A percentile compares a stretch with the other conserved stretches of the same genome.
Evolutionary conservation across 345 rosid species (phyloP).

Genomic region (Linum trigynum): DNA sequence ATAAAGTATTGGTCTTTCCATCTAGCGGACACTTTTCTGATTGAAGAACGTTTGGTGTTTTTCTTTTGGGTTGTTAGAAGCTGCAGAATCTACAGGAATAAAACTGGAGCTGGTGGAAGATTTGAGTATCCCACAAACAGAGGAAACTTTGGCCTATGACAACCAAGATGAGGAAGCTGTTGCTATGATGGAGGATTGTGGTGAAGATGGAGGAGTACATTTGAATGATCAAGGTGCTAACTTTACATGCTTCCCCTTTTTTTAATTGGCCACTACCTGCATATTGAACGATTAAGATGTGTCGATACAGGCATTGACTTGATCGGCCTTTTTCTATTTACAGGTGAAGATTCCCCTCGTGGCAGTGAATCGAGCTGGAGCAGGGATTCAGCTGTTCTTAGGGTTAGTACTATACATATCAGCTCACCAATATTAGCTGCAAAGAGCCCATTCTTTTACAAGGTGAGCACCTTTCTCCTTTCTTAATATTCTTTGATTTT

Average conservation of each 20-base stretch:
- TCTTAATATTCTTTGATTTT: not conserved
- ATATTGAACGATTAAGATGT: not conserved
- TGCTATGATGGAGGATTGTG: slow-evolving; percentile 76
- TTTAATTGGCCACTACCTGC: not conserved
- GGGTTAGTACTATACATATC: slow-evolving; percentile 77
- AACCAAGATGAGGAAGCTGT: slow-evolving; percentile 74
- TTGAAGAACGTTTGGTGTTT: not conserved
- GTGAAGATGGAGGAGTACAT: slow-evolving; percentile 27
- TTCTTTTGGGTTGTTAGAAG: slow-evolving; percentile 22
- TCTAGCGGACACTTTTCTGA: not conserved
- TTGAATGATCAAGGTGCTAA: not conserved
- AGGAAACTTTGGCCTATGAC: slow-evolving; percentile 64
- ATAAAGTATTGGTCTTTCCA: not conserved
- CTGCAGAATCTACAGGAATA: slow-evolving; percentile 48
- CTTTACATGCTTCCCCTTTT: not conserved
- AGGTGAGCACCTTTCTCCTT: slow-evolving; percentile 31
- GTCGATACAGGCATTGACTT: slow-evolving; percentile 7
- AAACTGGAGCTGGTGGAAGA: slow-evolving; percentile 78
- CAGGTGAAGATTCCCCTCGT: slow-evolving; percentile 67
- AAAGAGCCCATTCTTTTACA: slow-evolving; percentile 92
- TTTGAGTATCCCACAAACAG: slow-evolving; percentile 69
- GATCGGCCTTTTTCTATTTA: too few relatives aligned
- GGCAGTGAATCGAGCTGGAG: slow-evolving; percentile 69
- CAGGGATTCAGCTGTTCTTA: slow-evolving; percentile 70
- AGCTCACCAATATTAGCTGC: slow-evolving; percentile 99